phyloP scores from a whole-genome alignment of 495 filamentous ascomycete species.

The Aspergillus baeticus region DNA sequence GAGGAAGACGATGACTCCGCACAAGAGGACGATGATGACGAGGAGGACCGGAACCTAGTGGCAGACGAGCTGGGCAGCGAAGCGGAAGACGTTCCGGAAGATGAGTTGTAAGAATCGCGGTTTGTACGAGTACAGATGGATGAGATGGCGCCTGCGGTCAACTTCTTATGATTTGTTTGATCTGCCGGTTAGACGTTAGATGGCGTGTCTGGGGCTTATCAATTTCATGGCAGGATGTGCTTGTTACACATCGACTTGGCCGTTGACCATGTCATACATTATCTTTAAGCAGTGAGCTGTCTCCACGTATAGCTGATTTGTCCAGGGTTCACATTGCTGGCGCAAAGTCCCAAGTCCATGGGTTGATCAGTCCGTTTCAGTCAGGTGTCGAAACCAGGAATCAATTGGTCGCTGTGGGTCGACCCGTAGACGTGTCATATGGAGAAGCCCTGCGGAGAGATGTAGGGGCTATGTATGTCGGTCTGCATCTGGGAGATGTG shows the following conservation, averaged over 20 bases:
- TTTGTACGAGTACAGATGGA: neutral
- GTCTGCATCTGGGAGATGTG: neutral
- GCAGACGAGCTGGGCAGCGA: constrained; percentile 40
- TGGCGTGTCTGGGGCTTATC: neutral
- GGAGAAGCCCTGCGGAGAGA: neutral
- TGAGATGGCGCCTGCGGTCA: neutral
- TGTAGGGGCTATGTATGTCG: neutral
- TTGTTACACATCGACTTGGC: neutral
- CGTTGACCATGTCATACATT: neutral
- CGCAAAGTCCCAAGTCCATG: neutral
- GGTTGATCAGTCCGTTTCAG: neutral
- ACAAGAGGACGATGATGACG: constrained; percentile 44
- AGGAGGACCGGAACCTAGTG: constrained; percentile 45
- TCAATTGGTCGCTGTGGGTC: constrained; percentile 5
- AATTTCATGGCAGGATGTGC: neutral
- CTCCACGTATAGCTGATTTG: neutral
- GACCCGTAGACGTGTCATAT: constrained; percentile 2
- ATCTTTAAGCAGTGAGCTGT: neutral
- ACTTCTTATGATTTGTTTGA: constrained; percentile 2
- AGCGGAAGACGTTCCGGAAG: constrained; percentile 34
- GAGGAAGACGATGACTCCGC: constrained; percentile 49
- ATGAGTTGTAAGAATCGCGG: constrained; percentile 23
- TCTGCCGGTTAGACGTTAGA: neutral
- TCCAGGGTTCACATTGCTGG: neutral
- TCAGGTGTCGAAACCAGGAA: neutral